Evolutionary conservation across 2,329 filamentous ascomycete genomes (phyloP).

Genomic region (Trichoderma afroharzianum): DNA sequence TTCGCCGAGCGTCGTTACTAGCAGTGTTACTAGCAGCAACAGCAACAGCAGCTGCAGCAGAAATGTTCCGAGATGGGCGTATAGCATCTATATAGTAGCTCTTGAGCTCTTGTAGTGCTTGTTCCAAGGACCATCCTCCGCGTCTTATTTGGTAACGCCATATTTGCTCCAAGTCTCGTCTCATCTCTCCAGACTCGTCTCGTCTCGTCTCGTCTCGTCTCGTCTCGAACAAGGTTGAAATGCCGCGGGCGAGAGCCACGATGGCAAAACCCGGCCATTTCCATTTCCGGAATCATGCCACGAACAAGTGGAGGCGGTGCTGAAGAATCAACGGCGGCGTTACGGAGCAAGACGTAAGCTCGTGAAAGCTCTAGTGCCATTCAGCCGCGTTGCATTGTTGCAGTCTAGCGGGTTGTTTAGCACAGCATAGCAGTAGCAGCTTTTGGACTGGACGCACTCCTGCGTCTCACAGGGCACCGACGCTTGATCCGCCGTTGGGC

Average conservation of each 20-base stretch:
- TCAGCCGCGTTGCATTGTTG: slow-evolving; percentile 1
- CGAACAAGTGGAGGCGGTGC: slow-evolving; percentile 7
- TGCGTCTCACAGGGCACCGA: slow-evolving; percentile 5
- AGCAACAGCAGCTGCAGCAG: not conserved
- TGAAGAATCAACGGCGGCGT: not conserved
- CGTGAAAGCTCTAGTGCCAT: not conserved
- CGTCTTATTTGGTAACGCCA: not conserved
- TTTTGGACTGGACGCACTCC: not conserved
- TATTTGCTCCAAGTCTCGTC: not conserved
- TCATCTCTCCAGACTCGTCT: not conserved
- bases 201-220: not conserved
- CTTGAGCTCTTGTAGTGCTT: not conserved
- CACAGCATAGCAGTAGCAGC: not conserved
- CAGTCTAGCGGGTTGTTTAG: not conserved
- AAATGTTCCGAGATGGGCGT: not conserved
- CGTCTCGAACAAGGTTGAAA: not conserved
- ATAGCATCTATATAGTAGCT: not conserved
- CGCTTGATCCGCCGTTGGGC: not conserved
- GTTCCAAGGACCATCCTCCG: not conserved
- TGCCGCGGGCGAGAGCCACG: not conserved
- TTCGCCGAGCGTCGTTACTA: not conserved
- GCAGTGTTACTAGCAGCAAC: not conserved
- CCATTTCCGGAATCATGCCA: slow-evolving; percentile 9
- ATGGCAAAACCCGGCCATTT: not conserved
- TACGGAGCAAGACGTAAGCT: not conserved